Evolutionary conservation across 768 basidiomycete species (phyloP), one percentile per base, ranked within the genome.

Genomic region (Scleroderma citrinum): DNA sequence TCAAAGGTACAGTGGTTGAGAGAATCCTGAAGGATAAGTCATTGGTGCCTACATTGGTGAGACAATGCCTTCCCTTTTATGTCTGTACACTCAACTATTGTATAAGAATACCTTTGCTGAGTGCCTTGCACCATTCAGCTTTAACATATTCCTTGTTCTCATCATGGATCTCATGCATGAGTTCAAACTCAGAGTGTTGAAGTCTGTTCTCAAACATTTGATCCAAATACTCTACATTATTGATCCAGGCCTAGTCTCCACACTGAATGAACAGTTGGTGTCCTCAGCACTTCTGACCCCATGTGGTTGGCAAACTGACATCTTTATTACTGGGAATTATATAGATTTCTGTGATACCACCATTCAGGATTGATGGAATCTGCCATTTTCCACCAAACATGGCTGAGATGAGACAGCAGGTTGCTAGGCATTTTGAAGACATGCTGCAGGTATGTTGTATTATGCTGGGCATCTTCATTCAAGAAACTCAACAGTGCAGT

Each of bases 141-240:
- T 62, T 21, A 51, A 69, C 31, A 17, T 64, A 3, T 69, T 52
- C 40, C 19, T 1, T 0, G 59, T 67, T 13, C 58, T 74, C 0
- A 56, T 65, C 0, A 56, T 61, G 0, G 70, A 76, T 43, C 53
- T 75, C 13, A 38, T 76, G 48, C 73, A 75, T 31, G 69, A 75
- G 36, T 60, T 71, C 29, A 70, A 75, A 44, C 53, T 74, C 0
- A 72, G 75, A 0, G 57, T 69, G 0, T 74, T 70, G 60, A 72
- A 72, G 44, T 36, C 50, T 0, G 23, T 73, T 0, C 64, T 75
- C 26, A 61, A 52, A 1, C 75, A 77, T 29, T 55, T 75, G 0
- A 48, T 75, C 0, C 57, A 63, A 1, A 56, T 76, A 2, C 40
- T 75, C 0, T 19, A 63, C 19, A 41, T 57, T 0, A 40, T 53